Evolutionary conservation across 208 protist genomes (phyloP), one percentile per base, ranked within the genome.

Genomic region (Leishmania amazonensis): DNA sequence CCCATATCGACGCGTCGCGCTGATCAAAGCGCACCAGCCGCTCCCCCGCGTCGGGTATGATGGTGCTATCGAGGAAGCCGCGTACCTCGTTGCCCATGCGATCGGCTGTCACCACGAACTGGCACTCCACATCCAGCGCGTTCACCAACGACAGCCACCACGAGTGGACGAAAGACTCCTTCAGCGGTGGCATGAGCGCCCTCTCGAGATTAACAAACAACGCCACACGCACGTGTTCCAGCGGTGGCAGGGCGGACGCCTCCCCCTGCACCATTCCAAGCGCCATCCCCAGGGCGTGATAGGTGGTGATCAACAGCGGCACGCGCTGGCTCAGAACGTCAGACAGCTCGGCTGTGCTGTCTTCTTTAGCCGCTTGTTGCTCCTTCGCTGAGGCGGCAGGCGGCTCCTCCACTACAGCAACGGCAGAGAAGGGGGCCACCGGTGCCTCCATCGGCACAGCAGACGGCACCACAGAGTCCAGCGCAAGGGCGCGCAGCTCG

Each of bases 101-200:
- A 28, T 89, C 68, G 1, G 88, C 79, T 1, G 92, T 92, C 49
- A 90, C 81, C 51, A 95, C 78, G 60, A 90, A 95, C 83, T 96
- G 94, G 67, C 94, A 97, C 45, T 94, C 91, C 51, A 97, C 92
- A 75, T 97, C 94, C 17, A 95, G 82, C 17, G 91, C 89, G 58
- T 89, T 92, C 49, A 87, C 85, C 35, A 97, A 64, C 21, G 90
- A 83, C 68, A 91, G 75, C 92, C 94, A 97, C 87, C 86, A 88
- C 31, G 84, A 81, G 38, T 85, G 81, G 0, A 49, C 6, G 7
- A 87, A 83, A 47, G 78, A 62, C 7, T 82, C 64, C 60, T 88
- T 85, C 65, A 91, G 84, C 9, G 80, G 91, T 5, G 90, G 87
- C 54, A 83, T 83, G 4, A 93, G 80, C 11, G 87, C 75, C 42